phyloP scores from a whole-genome alignment of 768 basidiomycete genomes.

The Coprinellus micaceus region DNA sequence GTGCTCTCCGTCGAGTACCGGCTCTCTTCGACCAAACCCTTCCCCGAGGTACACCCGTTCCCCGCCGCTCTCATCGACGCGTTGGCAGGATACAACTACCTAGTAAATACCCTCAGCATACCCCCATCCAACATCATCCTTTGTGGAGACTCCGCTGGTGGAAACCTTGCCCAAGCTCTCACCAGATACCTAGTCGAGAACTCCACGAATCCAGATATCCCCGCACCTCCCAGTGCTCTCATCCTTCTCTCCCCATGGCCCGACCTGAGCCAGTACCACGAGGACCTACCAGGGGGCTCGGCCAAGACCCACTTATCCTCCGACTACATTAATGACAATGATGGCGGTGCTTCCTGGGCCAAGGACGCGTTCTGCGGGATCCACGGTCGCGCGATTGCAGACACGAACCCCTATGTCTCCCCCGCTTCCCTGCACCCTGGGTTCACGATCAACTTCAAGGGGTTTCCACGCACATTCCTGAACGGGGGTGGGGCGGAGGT shows the following conservation, averaged over 20 bases:
- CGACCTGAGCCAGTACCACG: constrained; percentile 45
- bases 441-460: constrained; percentile 40
- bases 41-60: constrained; percentile 52
- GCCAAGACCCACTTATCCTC: constrained; percentile 26
- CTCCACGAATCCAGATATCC: constrained; percentile 29
- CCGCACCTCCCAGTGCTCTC: constrained; percentile 43
- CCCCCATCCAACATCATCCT: constrained; percentile 58
- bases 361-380: constrained; percentile 44
- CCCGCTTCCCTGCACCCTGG: constrained; percentile 46
- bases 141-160: constrained; percentile 76
- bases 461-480: constrained; percentile 61
- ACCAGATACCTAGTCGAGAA: constrained; percentile 58
- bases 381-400: constrained; percentile 43
- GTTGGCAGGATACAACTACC: constrained; percentile 69
- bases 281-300: constrained; percentile 33
- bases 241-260: constrained; percentile 55
- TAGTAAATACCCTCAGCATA: constrained; percentile 56
- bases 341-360: constrained; percentile 25
- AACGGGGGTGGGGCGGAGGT: constrained; percentile 55
- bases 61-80: constrained; percentile 74
- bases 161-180: constrained; percentile 63
- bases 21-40: constrained; percentile 45
- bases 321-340: constrained; percentile 33
- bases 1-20: constrained; percentile 71
- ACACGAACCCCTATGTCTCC: constrained; percentile 53